Evolutionary conservation across 371 early-diverging fungal genomes (phyloP).

Genomic region (Phascolomyces articulosus): DNA sequence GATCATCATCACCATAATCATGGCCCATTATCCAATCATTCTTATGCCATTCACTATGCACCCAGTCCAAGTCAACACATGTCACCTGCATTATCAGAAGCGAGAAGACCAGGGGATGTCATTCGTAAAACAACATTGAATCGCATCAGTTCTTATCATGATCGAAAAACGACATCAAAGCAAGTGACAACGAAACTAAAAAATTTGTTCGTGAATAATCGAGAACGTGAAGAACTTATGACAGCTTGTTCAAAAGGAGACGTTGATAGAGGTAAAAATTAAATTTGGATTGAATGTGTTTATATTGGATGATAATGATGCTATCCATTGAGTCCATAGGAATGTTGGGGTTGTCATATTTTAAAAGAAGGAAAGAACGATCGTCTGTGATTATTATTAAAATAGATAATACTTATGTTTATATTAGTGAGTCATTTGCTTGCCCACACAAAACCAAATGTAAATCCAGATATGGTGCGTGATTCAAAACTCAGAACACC

Average conservation of each 20-base stretch:
- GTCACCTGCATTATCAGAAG: conserved; percentile 12
- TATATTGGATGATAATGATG: too few species aligned
- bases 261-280: conserved; percentile 33
- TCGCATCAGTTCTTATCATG: neutral
- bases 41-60: neutral
- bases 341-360: too few species aligned
- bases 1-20: neutral
- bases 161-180: conserved; percentile 10
- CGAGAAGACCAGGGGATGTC: conserved; percentile 10
- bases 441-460: conserved; percentile 22
- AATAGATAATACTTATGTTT: neutral
- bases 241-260: conserved; percentile 44
- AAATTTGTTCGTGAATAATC: conserved; percentile 34
- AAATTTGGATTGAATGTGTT: too few species aligned
- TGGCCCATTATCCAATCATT: neutral
- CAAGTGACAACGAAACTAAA: conserved; percentile 30
- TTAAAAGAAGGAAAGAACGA: too few species aligned
- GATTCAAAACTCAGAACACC: conserved; percentile 51
- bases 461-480: conserved; percentile 47
- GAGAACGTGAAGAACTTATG: conserved; percentile 45
- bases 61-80: conserved; percentile 7
- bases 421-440: conserved; percentile 34
- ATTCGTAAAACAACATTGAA: neutral
- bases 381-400: too few species aligned
- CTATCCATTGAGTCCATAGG: too few species aligned